These are phyloP conservation scores for Axilococcus clingmanii DNA, from an alignment of 139 green algal species.

Conservation along the genomic window DNA sequence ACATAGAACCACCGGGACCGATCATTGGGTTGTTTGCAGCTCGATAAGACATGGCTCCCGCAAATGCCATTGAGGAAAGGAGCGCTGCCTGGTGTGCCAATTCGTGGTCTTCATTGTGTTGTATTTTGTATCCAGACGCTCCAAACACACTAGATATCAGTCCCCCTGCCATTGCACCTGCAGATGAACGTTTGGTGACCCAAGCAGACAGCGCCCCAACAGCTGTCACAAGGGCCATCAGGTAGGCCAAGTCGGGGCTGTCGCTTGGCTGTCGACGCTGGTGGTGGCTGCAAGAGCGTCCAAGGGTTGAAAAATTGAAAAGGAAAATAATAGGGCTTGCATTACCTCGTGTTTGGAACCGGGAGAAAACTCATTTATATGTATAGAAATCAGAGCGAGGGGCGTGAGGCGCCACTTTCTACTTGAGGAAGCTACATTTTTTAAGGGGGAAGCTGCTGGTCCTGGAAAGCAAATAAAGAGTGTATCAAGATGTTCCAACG, in stretches of 20 bases:
- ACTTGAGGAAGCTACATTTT: no score
- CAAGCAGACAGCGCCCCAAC: conserved; percentile 11
- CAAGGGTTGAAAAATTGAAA: no score
- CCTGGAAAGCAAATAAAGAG: no score
- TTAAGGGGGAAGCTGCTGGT: no score
- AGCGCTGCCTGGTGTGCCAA: conserved; percentile 20
- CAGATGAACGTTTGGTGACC: background rate
- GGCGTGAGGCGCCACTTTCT: no score
- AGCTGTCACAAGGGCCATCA: conserved; percentile 18
- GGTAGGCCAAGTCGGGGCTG: conserved; percentile 8
- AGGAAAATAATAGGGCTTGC: no score
- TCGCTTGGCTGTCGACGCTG: no score
- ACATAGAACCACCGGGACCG: conserved; percentile 19
- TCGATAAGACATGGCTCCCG: conserved; percentile 21
- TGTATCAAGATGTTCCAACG: no score
- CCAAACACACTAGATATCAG: background rate
- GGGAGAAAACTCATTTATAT: no score
- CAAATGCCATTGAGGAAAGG: conserved; percentile 4
- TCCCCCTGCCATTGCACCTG: background rate
- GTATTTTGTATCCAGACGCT: background rate
- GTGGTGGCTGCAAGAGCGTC: no score
- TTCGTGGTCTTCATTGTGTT: conserved; percentile 9
- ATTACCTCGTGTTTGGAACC: no score
- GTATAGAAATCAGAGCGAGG: no score
- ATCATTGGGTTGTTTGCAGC: conserved; percentile 16